Base-by-base conservation (phyloP, 2,329 filamentous ascomycete species). In the Aspergillus unguis region DNA sequence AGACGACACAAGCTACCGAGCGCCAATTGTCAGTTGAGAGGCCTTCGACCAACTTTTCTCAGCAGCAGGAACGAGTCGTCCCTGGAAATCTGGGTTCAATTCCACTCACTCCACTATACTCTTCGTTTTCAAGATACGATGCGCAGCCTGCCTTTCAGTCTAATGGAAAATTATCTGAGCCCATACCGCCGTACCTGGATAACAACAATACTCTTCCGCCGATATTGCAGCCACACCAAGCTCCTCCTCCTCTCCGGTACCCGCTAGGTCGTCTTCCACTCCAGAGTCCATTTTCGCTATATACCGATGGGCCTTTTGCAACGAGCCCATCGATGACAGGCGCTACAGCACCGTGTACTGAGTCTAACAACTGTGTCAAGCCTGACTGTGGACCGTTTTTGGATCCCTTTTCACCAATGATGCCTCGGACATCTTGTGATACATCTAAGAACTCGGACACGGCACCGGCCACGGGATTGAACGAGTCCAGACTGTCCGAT, bases 291-390 rank as follows among this genome's bases (percentile, higher is more conserved):
- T 53, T 29, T n/a, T 43, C 45, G 23, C 45, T 29, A 27, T 65
- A 66, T 40, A 48, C 52, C 2, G 63, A 65, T 48, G 62, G 61
- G 6, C 60, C 62, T 6, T 64, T 64, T 44, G 50, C 49, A 17
- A 56, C 49, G 33, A 43, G 25, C 17, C 44, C 50, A 5, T 29
- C 38, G 29, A 33, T 37, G 23, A 28, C 17, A 25, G 45, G 33
- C 17, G 35, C 31, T 17, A 11, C 33, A 23, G 17, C 28, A 38
- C 23, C 29, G 5, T n/a, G 7, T 23, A 9, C 35, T 43, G 48
- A 9, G 4, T 4, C 11, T 25, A 44, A 9, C 29, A 6, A 10
- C 26, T 27, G 32, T 23, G 36, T 43, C 26, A 33, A 48, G 28
- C 7, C 44, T 33, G 42, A 11, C 23, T 9, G 27, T 25, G 4